These are phyloP conservation scores for Penicillium sp. DNA, from an alignment of 2,329 filamentous ascomycete species.

Conservation along the genomic window DNA sequence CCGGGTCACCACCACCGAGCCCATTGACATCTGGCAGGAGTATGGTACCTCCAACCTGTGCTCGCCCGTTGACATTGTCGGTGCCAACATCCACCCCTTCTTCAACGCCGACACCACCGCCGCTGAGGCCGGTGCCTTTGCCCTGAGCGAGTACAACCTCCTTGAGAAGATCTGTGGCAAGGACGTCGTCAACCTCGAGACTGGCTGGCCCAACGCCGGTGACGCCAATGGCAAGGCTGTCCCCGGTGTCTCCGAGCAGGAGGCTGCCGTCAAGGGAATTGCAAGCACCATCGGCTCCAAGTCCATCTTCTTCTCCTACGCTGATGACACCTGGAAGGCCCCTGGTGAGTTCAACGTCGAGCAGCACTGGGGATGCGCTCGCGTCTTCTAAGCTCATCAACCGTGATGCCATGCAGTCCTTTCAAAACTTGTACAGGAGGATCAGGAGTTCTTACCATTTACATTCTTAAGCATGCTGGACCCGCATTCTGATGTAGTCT, in stretches of 20 bases:
- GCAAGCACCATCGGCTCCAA: conserved; percentile 63
- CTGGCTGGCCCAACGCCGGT: conserved; percentile 79
- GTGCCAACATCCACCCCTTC: conserved; percentile 89
- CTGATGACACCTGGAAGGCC: conserved; percentile 79
- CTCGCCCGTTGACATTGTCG: conserved; percentile 71
- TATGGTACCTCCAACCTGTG: conserved; percentile 62
- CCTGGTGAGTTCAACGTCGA: conserved; percentile 70
- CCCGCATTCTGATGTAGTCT: conserved; percentile 1
- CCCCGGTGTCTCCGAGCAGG: conserved; percentile 67
- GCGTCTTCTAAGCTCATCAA: conserved; percentile 47
- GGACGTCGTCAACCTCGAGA: conserved; percentile 79
- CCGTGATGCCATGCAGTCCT: conserved; percentile 2
- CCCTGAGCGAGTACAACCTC: conserved; percentile 68
- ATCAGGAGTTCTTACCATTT: neutral
- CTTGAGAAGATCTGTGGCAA: conserved; percentile 71
- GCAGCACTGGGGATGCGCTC: conserved; percentile 71
- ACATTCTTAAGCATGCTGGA: neutral
- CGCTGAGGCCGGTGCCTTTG: conserved; percentile 70
- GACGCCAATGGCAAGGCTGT: conserved; percentile 69
- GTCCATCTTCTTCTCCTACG: conserved; percentile 78
- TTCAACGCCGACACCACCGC: conserved; percentile 74
- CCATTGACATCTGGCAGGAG: conserved; percentile 71
- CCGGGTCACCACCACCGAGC: conserved; percentile 80
- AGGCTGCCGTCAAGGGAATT: conserved; percentile 70
- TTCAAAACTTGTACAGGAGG: conserved; percentile 29